A percentile compares a stretch with the other conserved stretches of the same genome.
phyloP scores from a whole-genome alignment of 768 basidiomycete species.

The Termitomyces sp. region DNA sequence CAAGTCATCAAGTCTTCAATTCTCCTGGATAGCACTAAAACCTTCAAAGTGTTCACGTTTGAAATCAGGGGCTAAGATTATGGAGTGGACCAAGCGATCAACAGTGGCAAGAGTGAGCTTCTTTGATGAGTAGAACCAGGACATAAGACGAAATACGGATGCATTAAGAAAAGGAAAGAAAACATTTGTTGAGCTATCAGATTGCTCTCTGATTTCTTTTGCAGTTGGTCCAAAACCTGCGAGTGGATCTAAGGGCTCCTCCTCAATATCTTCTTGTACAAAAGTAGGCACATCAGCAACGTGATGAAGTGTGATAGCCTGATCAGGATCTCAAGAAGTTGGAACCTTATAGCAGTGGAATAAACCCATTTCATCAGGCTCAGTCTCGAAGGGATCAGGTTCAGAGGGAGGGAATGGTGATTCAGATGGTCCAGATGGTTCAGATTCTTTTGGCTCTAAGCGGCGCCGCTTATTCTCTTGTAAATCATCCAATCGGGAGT shows the following conservation, averaged over 20 bases:
- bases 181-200: not conserved
- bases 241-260: not conserved
- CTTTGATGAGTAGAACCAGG: constrained; percentile 2
- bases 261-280: not conserved
- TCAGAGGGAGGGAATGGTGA: too few relatives aligned
- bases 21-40: not conserved
- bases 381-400: too few relatives aligned
- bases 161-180: constrained; percentile 9
- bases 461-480: not conserved
- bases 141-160: not conserved
- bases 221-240: not conserved
- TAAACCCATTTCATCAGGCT: not conserved
- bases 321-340: not conserved
- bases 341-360: not conserved
- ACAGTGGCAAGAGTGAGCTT: constrained; percentile 2
- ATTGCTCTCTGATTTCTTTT: not conserved
- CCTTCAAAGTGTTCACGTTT: not conserved
- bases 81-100: not conserved
- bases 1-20: not conserved
- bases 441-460: not conserved
- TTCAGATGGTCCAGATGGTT: too few relatives aligned
- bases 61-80: constrained; percentile 2
- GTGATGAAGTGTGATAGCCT: not conserved
- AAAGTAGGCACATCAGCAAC: not conserved
- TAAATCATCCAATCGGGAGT: not conserved